Conservation (phyloP, 495 filamentous ascomycete species). For the Xylaria grammica region DNA sequence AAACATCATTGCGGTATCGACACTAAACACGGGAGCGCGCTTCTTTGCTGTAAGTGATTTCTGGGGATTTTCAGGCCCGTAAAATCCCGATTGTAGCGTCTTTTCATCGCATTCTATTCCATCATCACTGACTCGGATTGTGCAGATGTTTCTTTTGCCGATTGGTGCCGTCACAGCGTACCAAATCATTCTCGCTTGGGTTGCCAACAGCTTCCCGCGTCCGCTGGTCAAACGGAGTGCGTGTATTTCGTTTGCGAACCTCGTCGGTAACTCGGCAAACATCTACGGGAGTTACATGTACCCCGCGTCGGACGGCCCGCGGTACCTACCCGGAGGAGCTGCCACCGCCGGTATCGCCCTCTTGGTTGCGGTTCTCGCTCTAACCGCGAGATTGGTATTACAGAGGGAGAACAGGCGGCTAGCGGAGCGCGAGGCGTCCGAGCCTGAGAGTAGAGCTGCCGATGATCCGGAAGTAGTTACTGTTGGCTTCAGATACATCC, state of each 20-base stretch:
- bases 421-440: conserved; percentile 43
- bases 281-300: conserved; percentile 65
- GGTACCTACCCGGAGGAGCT: conserved; percentile 51
- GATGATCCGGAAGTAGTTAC: conserved; percentile 6
- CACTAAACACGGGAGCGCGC: conserved; percentile 49
- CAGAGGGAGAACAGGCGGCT: conserved; percentile 57
- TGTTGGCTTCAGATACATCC: conserved; percentile 36
- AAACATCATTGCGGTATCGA: conserved; percentile 54
- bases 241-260: conserved; percentile 60
- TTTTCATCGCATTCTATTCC: not conserved
- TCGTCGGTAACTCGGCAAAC: conserved; percentile 57
- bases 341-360: conserved; percentile 56
- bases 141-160: conserved; percentile 52
- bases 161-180: conserved; percentile 54
- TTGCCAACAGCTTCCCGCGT: conserved; percentile 58
- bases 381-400: conserved; percentile 50
- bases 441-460: conserved; percentile 20
- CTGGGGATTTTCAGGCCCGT: not conserved
- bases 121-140: not conserved
- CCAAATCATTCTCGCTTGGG: conserved; percentile 58
- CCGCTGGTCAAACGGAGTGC: conserved; percentile 60
- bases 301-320: conserved; percentile 53
- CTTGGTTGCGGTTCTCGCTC: conserved; percentile 45
- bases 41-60: conserved; percentile 48
- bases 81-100: not conserved